Evolutionary conservation across 1,139 yeast species (phyloP).

Genomic region (Sugiyamaella paludigena): DNA sequence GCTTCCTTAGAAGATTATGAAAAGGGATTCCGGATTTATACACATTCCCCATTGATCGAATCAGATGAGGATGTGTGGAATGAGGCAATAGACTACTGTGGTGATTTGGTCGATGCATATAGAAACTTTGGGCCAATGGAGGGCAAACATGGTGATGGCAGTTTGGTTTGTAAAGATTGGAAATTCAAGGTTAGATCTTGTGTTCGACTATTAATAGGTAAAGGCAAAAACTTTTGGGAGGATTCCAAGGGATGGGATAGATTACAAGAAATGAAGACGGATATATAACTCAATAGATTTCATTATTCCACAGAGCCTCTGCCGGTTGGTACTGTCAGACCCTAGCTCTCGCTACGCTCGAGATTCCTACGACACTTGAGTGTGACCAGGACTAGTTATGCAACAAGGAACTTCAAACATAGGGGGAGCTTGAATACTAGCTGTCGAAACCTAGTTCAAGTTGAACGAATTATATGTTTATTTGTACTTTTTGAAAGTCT

Average conservation of each 20-base stretch:
- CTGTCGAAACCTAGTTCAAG: too few species aligned
- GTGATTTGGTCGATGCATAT: slow-evolving; percentile 82
- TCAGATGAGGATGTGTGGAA: slow-evolving; percentile 67
- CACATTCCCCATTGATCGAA: slow-evolving; percentile 64
- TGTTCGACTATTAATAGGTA: slow-evolving; percentile 71
- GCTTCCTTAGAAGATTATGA: slow-evolving; percentile 81
- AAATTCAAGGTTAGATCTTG: slow-evolving; percentile 74
- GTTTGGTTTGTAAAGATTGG: slow-evolving; percentile 89
- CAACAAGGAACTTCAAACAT: too few species aligned
- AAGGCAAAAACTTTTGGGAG: slow-evolving; percentile 79
- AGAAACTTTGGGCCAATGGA: slow-evolving; percentile 82
- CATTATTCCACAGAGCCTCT: too few species aligned
- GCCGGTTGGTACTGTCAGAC: too few species aligned
- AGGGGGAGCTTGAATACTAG: too few species aligned
- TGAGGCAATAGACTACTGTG: slow-evolving; percentile 75
- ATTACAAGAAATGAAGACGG: slow-evolving; percentile 54
- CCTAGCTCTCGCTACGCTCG: too few species aligned
- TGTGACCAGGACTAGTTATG: too few species aligned
- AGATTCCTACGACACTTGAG: background rate
- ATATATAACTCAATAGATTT: slow-evolving; percentile 20
- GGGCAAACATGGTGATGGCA: slow-evolving; percentile 82
- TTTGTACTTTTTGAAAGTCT: slow-evolving; percentile 1
- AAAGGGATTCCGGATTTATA: slow-evolving; percentile 72
- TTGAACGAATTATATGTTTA: background rate
- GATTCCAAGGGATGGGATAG: slow-evolving; percentile 75